phyloP scores from a whole-genome alignment of 1,284 basidiomycete species.

The Cryptococcus deneoformans region DNA sequence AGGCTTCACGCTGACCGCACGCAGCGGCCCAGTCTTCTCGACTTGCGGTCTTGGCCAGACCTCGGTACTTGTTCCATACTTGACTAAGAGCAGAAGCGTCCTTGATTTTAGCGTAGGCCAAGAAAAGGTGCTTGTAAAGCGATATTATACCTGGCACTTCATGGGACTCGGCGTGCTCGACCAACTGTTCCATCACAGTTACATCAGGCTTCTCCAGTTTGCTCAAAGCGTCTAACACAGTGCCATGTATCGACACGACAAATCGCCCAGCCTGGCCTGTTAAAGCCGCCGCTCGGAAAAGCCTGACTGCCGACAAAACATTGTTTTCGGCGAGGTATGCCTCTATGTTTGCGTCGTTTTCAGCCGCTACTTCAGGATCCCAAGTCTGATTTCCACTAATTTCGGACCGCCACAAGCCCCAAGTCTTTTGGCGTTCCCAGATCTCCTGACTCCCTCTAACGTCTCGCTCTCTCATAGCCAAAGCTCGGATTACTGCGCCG shows the following conservation, averaged over 20 bases:
- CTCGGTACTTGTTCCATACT: conserved; percentile 65
- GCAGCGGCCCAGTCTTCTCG: conserved; percentile 9
- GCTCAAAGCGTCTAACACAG: conserved; percentile 58
- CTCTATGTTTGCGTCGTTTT: conserved; percentile 15
- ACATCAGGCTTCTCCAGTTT: conserved; percentile 62
- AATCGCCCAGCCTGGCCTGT: conserved; percentile 42
- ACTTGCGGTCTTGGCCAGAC: conserved; percentile 36
- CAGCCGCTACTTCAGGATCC: conserved; percentile 4
- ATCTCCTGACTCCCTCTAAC: conserved; percentile 55
- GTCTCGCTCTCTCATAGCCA: conserved; percentile 72
- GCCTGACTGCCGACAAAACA: conserved; percentile 64
- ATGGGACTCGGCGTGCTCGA: conserved; percentile 62
- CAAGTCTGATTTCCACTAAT: conserved; percentile 6
- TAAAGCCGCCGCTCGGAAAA: conserved; percentile 61
- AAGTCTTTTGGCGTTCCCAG: conserved; percentile 46
- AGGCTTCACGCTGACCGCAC: neutral
- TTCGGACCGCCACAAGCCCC: conserved; percentile 22
- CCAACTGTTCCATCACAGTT: conserved; percentile 65
- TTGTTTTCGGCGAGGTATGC: conserved; percentile 60
- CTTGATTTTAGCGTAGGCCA: conserved; percentile 58
- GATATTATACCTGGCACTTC: conserved; percentile 9
- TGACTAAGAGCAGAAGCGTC: conserved; percentile 62
- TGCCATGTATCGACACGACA: conserved; percentile 53
- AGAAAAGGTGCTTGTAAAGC: conserved; percentile 62
- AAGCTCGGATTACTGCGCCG: conserved; percentile 62